Conservation (phyloP, 2,329 filamentous ascomycete genomes). For the Dothidotthia symphoricarpi region DNA sequence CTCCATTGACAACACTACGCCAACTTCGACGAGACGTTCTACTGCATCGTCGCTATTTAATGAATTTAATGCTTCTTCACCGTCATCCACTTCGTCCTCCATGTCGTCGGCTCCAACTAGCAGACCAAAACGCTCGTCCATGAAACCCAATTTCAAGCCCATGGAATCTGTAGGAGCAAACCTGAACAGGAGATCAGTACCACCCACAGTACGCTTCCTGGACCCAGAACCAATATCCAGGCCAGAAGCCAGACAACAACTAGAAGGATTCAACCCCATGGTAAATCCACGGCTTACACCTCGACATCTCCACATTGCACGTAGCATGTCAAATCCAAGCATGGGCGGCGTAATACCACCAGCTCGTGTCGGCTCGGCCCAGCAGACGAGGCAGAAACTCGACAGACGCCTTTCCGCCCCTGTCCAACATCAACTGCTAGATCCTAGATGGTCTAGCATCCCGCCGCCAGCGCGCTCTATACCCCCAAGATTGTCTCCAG, state of each 20-base stretch:
- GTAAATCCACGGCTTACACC: too few species aligned
- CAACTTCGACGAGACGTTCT: constrained; percentile 13
- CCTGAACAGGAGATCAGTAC: constrained; percentile 15
- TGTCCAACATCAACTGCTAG: constrained; percentile 5
- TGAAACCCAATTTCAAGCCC: constrained; percentile 25
- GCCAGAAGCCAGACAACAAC: background rate
- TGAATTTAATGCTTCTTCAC: constrained; percentile 19
- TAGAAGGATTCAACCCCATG: background rate
- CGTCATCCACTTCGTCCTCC: constrained; percentile 5
- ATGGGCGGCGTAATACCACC: too few species aligned
- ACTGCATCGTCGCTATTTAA: constrained; percentile 14
- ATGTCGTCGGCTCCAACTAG: background rate
- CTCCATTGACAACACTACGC: constrained; percentile 18
- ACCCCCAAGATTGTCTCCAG: constrained; percentile 8
- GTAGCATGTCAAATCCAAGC: too few species aligned
- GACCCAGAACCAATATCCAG: constrained; percentile 18
- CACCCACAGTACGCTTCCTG: constrained; percentile 25
- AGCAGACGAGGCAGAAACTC: constrained; percentile 5
- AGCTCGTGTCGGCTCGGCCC: constrained; percentile 7
- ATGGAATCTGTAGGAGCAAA: constrained; percentile 13
- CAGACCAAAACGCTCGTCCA: constrained; percentile 13
- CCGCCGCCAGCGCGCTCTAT: constrained; percentile 18
- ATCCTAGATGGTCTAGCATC: constrained; percentile 16
- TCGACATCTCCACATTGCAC: too few species aligned
- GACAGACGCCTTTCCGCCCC: constrained; percentile 19